A percentile compares a stretch with the other conserved stretches of the same genome.
phyloP scores from a whole-genome alignment of 2,329 filamentous ascomycete species.

The Fusarium cyanostomum region DNA sequence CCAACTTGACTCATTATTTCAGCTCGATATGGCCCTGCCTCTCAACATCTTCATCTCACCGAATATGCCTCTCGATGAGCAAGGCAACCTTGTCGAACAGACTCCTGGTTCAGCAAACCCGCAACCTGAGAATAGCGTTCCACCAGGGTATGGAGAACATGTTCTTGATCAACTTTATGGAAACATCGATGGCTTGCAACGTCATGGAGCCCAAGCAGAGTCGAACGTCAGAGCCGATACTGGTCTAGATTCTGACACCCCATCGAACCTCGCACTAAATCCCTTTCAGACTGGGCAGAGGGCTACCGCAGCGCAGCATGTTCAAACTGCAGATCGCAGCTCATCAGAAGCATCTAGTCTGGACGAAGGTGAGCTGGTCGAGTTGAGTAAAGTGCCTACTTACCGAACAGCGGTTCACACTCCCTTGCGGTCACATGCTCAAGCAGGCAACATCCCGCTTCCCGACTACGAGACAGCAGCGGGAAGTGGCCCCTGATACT shows the following conservation, averaged over 20 bases:
- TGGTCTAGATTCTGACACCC: conserved; percentile 49
- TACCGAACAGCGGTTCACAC: conserved; percentile 78
- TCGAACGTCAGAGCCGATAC: conserved; percentile 78
- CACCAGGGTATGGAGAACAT: conserved; percentile 90
- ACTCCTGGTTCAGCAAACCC: conserved; percentile 57
- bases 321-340: conserved; percentile 48
- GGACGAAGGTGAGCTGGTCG: conserved; percentile 67
- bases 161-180: conserved; percentile 91
- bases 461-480: conserved; percentile 71
- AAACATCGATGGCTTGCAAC: conserved; percentile 83
- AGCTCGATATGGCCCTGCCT: conserved; percentile 87
- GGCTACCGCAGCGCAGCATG: background rate
- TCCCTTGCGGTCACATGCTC: conserved; percentile 62
- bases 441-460: conserved; percentile 59
- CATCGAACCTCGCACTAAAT: conserved; percentile 50
- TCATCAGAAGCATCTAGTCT: conserved; percentile 62
- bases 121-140: conserved; percentile 72
- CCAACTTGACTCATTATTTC: background rate
- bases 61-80: conserved; percentile 84
- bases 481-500: background rate
- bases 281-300: conserved; percentile 56
- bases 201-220: conserved; percentile 71
- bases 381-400: conserved; percentile 77
- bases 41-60: conserved; percentile 95
- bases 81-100: conserved; percentile 77